Base-by-base conservation (phyloP, 768 basidiomycete species). In the Boletus tomentosulus region DNA sequence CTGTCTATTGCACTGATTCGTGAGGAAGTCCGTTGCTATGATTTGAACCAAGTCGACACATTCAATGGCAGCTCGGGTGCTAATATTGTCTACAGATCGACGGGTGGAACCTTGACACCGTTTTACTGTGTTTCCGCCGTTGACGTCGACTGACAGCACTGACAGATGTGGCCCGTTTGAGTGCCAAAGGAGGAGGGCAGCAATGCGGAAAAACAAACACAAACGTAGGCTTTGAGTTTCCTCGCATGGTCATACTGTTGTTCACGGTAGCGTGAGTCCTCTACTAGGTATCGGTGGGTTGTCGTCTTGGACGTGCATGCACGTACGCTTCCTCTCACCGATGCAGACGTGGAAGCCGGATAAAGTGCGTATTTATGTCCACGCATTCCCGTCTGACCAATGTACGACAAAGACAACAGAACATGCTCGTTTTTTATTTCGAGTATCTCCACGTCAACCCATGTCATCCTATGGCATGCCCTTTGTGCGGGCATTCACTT, bases 401-500 rank as follows among this genome's bases (percentile, higher is more conserved):
- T 6, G 16, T 51, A 10, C 19, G 19, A 19, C 19, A n/a, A 4
- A 16, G 59, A 15, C 44, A 3, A 5, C 38, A 27, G 30, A 48
- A 15, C 13, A n/a, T 11, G 16, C 4, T 8, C 10, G 1, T 39
- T 38, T 8, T 10, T n/a, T 8, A 50, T 46, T 6, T 37, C 25
- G 25, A 42, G 39, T 11, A 30, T 64, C 19, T 65, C 63, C 6
- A 64, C 60, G 12, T 65, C 61, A n/a, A 62, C 63, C 3, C 63
- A 65, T 47, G 15, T 64, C 15, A n/a, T 65, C 3, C 15, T 66
- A 9, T 19, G 19, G 19, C 19, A 19, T 19, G 19, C 19, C 19
- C 19, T 19, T 19, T 19, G 19, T 19, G 19, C 19, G 19, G 19
- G 19, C 19, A 19, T 19, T 19, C 19, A 19, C 19, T 19, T 19